phyloP scores from a whole-genome alignment of 768 basidiomycete genomes.

The Naganishia friedmannii region DNA sequence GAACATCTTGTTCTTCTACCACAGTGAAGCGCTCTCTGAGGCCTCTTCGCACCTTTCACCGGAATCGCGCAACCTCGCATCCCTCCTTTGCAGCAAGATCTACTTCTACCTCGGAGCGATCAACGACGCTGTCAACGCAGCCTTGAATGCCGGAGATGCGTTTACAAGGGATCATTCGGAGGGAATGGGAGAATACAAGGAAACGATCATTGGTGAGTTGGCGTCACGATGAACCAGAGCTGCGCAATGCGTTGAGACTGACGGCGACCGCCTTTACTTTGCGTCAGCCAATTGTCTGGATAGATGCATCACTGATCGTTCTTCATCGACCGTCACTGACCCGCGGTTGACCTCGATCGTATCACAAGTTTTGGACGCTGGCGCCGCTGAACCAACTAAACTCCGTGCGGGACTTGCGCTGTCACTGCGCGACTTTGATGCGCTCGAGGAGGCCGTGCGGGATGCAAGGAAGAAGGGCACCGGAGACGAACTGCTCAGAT shows the following conservation, averaged over 20 bases:
- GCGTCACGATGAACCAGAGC: background rate
- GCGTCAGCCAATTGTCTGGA: slow-evolving; percentile 89
- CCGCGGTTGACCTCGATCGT: slow-evolving; percentile 76
- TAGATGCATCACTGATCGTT: slow-evolving; percentile 73
- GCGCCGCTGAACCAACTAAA: slow-evolving; percentile 83
- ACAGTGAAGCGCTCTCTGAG: slow-evolving; percentile 87
- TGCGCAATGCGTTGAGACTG: background rate
- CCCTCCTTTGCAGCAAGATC: slow-evolving; percentile 92
- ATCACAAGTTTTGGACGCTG: slow-evolving; percentile 80
- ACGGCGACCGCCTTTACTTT: slow-evolving; percentile 2
- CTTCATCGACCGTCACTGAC: slow-evolving; percentile 68
- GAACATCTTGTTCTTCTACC: background rate
- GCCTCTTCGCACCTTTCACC: slow-evolving; percentile 66
- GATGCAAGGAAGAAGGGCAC: slow-evolving; percentile 58
- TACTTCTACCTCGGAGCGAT: slow-evolving; percentile 96
- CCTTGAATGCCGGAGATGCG: slow-evolving; percentile 80
- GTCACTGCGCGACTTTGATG: slow-evolving; percentile 81
- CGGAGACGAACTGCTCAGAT: slow-evolving; percentile 69
- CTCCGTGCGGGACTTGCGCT: slow-evolving; percentile 92
- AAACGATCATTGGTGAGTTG: slow-evolving; percentile 70
- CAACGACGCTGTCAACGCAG: slow-evolving; percentile 92
- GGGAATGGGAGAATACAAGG: slow-evolving; percentile 74
- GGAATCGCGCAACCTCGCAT: slow-evolving; percentile 74
- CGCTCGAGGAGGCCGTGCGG: slow-evolving; percentile 60
- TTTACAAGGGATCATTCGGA: slow-evolving; percentile 62